Conservation (phyloP, 1,284 basidiomycete genomes). For the Leccinum variabile region DNA sequence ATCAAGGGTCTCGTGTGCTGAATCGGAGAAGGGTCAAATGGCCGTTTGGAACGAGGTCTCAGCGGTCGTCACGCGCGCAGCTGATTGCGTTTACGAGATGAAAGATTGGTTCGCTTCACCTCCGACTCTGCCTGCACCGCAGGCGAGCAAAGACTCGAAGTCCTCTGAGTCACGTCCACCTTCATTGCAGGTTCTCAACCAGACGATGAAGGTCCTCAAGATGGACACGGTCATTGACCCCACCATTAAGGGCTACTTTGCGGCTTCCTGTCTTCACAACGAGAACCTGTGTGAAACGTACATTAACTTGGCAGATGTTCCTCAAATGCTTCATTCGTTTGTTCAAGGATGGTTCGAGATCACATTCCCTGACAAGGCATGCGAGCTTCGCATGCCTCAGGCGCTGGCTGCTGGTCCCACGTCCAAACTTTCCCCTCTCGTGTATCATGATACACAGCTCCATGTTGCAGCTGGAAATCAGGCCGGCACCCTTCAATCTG, state of each 20-base stretch:
- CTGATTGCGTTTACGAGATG: background rate
- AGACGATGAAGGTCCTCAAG: no score
- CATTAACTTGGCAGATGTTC: background rate
- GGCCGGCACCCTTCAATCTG: no score
- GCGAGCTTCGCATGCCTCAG: no score
- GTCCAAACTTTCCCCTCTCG: no score
- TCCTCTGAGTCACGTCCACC: background rate
- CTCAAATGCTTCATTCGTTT: background rate
- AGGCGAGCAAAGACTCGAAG: background rate
- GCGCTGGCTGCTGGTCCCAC: no score
- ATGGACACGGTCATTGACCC: no score
- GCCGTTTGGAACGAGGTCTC: background rate
- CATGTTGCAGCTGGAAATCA: no score
- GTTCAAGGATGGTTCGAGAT: background rate
- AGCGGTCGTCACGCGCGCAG: background rate
- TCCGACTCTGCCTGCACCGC: background rate
- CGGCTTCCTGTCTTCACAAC: background rate
- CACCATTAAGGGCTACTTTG: no score
- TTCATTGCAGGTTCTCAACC: background rate
- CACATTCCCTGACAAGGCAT: background rate
- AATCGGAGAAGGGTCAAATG: background rate
- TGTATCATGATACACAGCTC: no score
- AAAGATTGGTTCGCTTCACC: background rate
- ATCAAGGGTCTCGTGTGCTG: background rate
- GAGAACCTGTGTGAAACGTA: background rate